Base-by-base conservation (phyloP, 495 filamentous ascomycete species). In the Apiosordaria backusii region DNA sequence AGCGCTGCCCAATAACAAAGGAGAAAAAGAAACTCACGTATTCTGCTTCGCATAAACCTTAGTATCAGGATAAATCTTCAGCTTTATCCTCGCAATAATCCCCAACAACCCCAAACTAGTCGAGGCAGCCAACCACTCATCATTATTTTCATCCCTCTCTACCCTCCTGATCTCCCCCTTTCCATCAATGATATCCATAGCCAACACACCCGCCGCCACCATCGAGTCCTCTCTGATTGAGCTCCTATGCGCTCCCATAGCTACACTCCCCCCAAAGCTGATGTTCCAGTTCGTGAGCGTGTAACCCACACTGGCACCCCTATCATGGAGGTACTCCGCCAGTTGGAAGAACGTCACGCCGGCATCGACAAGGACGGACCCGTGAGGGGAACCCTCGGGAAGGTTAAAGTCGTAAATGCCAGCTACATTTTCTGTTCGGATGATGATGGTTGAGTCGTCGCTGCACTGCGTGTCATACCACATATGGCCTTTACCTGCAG, bases 401-500 rank as follows among this genome's bases (percentile, higher is more conserved):
- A 83, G 76, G 6, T 65, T 67, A 27, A 82, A 73, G 50, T 79
- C 76, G 24, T 68, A 70, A 59, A 84, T 83, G 15, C 55, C 63
- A 29, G 76, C 77, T n/a, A 84, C 72, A 25, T 70, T 57, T 65
- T 83, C 81, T 10, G 81, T 84, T 15, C 74, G 79, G 50, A 84
- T 72, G 64, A 84, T 78, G 67, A 81, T 68, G 7, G 80, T 83
- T 25, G 69, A 61, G 27, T 75, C 70, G 65, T 80, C 76, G 60
- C 76, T 78, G 68, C 81, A 84, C 75, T 81, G 81, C 19, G 81
- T 83, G 63, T 84, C 78, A 65, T 83, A 84, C 81, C 80, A 83
- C 74, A 79, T 80, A 65, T 83, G 81, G 15, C 79, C 81, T 64
- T 82, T 82, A 9, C 80, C 81, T 29, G 76, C 77, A 1, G 80